Conservation (phyloP, 768 basidiomycete species). For the Neoboletus magnificus region DNA sequence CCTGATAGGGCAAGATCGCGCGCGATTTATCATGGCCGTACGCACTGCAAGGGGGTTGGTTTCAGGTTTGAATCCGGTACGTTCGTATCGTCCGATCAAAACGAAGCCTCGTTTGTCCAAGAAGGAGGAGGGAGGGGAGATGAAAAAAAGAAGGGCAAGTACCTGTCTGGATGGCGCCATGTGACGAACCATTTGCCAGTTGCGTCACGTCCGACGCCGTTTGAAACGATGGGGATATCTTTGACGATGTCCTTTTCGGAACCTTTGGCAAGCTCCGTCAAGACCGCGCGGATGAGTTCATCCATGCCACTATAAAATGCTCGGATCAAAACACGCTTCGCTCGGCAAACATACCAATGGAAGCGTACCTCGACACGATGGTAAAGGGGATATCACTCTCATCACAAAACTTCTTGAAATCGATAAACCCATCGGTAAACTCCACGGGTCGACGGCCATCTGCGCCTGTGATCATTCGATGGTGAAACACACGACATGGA, state of each 20-base stretch:
- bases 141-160: slow-evolving; percentile 11
- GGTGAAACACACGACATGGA: neutral
- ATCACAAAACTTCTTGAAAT: slow-evolving; percentile 85
- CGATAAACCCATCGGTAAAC: slow-evolving; percentile 63
- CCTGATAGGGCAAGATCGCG: slow-evolving; percentile 83
- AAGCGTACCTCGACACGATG: slow-evolving; percentile 80
- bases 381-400: slow-evolving; percentile 78
- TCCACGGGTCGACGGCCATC: slow-evolving; percentile 11
- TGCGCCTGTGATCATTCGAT: slow-evolving; percentile 3
- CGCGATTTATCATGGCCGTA: slow-evolving; percentile 97
- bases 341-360: neutral
- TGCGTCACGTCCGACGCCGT: slow-evolving; percentile 73
- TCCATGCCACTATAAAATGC: slow-evolving; percentile 77
- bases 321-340: slow-evolving; percentile 3
- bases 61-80: neutral
- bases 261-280: slow-evolving; percentile 66
- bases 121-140: neutral
- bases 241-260: slow-evolving; percentile 54
- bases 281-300: slow-evolving; percentile 86
- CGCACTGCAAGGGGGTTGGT: slow-evolving; percentile 37
- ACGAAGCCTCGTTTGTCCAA: neutral
- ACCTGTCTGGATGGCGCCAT: slow-evolving; percentile 89
- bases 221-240: slow-evolving; percentile 90
- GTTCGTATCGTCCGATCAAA: neutral
- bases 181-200: slow-evolving; percentile 68